Conservation (phyloP, 2,329 filamentous ascomycete species). For the Phoma sp. region DNA sequence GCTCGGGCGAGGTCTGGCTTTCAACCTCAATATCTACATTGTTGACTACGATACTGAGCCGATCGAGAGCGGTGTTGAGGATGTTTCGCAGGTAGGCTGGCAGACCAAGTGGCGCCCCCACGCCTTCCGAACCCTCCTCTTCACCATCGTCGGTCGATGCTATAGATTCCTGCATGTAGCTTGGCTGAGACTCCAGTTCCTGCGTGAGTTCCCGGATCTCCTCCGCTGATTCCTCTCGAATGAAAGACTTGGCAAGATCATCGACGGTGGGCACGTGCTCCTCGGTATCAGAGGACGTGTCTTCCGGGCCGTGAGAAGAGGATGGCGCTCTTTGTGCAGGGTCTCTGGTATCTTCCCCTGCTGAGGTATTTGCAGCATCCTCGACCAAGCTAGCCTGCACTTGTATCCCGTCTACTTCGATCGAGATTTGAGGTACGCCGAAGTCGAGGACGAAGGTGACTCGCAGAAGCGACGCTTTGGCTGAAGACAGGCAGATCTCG, state of each 20-base stretch:
- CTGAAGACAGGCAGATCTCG: slow-evolving; percentile 72
- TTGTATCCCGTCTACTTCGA: slow-evolving; percentile 82
- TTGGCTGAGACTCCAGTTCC: slow-evolving; percentile 67
- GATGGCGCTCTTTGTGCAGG: slow-evolving; percentile 16
- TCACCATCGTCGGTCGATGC: slow-evolving; percentile 66
- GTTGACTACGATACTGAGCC: slow-evolving; percentile 69
- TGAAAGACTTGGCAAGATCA: slow-evolving; percentile 77
- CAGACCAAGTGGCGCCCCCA: slow-evolving; percentile 71
- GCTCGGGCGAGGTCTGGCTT: slow-evolving; percentile 54
- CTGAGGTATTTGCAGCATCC: slow-evolving; percentile 10
- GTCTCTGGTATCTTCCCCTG: slow-evolving; percentile 11
- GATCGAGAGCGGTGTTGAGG: slow-evolving; percentile 75
- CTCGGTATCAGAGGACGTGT: slow-evolving; percentile 37
- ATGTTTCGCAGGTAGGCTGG: slow-evolving; percentile 74
- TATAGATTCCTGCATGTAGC: slow-evolving; percentile 67
- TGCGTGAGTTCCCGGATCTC: slow-evolving; percentile 73
- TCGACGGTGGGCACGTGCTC: slow-evolving; percentile 68
- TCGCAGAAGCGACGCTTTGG: slow-evolving; percentile 76
- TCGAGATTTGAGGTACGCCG: slow-evolving; percentile 79
- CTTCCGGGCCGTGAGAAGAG: slow-evolving; percentile 20
- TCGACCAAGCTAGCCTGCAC: slow-evolving; percentile 58
- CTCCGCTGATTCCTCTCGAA: slow-evolving; percentile 70
- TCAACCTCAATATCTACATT: slow-evolving; percentile 71
- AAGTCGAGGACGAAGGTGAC: slow-evolving; percentile 88
- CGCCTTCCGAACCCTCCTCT: slow-evolving; percentile 68